Percentiles rank a stretch among this genome's conserved stretches.
These are phyloP conservation scores for Acephala macrosclerotiorum DNA, from an alignment of 2,329 filamentous ascomycete genomes.

Conservation along the genomic window DNA sequence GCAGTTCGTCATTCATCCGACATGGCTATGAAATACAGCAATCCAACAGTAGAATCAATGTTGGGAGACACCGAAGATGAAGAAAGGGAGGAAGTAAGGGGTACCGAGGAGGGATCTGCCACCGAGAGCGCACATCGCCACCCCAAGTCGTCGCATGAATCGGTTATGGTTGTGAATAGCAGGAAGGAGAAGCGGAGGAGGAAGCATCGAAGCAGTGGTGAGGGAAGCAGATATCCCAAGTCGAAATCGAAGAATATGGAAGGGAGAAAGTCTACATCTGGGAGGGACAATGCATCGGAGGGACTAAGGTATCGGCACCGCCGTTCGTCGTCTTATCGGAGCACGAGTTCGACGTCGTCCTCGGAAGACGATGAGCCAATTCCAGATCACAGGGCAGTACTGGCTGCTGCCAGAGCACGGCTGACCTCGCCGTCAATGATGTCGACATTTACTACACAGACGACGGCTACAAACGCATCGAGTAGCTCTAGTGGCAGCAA, in stretches of 20 bases:
- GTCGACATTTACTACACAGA: conserved; percentile 43
- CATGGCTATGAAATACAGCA: conserved; percentile 41
- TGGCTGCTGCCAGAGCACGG: conserved; percentile 37
- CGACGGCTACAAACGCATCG: conserved; percentile 45
- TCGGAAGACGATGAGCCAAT: conserved; percentile 35
- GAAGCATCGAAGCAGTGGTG: conserved; percentile 31
- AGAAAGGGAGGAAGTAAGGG: conserved; percentile 32
- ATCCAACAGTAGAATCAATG: conserved; percentile 40
- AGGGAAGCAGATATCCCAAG: conserved; percentile 32
- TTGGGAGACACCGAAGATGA: conserved; percentile 41
- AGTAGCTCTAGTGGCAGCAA: conserved; percentile 51
- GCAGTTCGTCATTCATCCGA: conserved; percentile 14
- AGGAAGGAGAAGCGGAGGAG: conserved; percentile 36
- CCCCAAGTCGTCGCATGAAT: conserved; percentile 22
- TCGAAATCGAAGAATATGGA: conserved; percentile 33
- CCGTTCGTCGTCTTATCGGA: conserved; percentile 31
- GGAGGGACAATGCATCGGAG: conserved; percentile 30
- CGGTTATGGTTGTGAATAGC: conserved; percentile 35
- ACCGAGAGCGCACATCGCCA: conserved; percentile 27
- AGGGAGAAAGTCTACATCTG: conserved; percentile 29
- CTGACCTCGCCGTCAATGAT: conserved; percentile 44
- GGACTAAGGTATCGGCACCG: conserved; percentile 29
- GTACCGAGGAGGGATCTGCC: conserved; percentile 23
- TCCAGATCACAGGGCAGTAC: conserved; percentile 36
- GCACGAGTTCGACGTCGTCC: conserved; percentile 35